Conservation (phyloP, 805 yeast species). For the Wickerhamomyces pijperi region DNA sequence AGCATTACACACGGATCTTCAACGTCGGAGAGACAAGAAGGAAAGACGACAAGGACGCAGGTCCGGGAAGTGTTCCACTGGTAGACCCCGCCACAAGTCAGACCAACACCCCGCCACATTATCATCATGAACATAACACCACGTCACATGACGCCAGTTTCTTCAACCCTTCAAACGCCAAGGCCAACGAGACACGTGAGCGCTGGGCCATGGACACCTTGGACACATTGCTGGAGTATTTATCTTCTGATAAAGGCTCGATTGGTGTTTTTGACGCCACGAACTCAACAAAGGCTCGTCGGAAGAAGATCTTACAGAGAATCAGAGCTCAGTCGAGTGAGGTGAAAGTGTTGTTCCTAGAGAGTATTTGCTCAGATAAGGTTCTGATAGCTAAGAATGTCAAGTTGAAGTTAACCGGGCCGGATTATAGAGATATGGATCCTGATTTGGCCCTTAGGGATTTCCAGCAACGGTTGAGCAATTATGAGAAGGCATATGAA, state of each 20-base stretch:
- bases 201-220: conserved; percentile 95
- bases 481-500: conserved; percentile 84
- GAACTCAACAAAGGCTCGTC: conserved; percentile 57
- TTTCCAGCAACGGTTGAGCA: conserved; percentile 67
- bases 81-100: too few relatives aligned
- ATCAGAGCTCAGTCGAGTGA: conserved; percentile 48
- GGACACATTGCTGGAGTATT: conserved; percentile 71
- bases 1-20: conserved; percentile 81
- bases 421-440: conserved; percentile 84
- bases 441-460: conserved; percentile 69
- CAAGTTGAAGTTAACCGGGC: conserved; percentile 79
- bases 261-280: conserved; percentile 91
- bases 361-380: conserved; percentile 77
- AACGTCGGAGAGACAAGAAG: conserved; percentile 94
- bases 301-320: conserved; percentile 44
- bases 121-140: conserved; percentile 6
- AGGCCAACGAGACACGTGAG: conserved; percentile 61
- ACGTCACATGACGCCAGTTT: conserved; percentile 67
- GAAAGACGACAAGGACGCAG: conserved; percentile 48
- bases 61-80: conserved; percentile 60
- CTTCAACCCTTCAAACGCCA: conserved; percentile 69
- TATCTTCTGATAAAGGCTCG: conserved; percentile 71
- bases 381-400: conserved; percentile 75
- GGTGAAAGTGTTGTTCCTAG: conserved; percentile 73
- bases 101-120: too few relatives aligned